Base-by-base conservation (phyloP, 768 basidiomycete genomes). In the Pleurotus tuoliensis region DNA sequence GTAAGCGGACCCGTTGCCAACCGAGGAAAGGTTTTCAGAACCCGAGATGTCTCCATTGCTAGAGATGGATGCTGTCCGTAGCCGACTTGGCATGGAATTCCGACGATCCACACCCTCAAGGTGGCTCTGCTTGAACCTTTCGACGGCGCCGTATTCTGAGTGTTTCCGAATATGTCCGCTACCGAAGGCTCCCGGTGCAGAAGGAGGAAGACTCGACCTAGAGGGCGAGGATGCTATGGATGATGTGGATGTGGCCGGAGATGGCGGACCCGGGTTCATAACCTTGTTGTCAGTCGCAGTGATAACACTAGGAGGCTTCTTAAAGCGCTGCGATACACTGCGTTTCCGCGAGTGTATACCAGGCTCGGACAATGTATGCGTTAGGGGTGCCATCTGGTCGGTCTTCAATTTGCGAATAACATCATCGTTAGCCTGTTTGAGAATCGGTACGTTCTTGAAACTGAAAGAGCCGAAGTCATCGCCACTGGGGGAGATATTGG, bases 361-460 rank as follows among this genome's bases (percentile, higher is more conserved):
- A 8, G 87, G 81, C 63, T 94, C 86, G 4, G 86, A 79, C 58
- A 92, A 74, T 5, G 90, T 77, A 61, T 93, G 90, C 0, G 83
- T 73, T 41, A 94, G 78, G 11, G 92, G 91, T 0, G 82, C 74
- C 73, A 94, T 82, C 64, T 93, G 92, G 61, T 98, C 96, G 2
- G 90, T 91, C 72, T 92, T 89, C 66, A 98, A 79, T 72, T 98
- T 97, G 59, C 92, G 86, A 63, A 99, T 97, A 62, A 98, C 87
- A 67, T 98, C 95, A 71, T 99, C 97, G 69, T 99, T 99, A 15
- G 93, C 94, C 71, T 98, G 94, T 74, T 98, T 99, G 70, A 98
- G 75, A 5, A 97, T 83, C 0, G 93, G 93, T 41, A 98, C 71
- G 67, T 99, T 99, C 79, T 98, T 98, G 82, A 94, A 99, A 72